Evolutionary conservation across 192 early-diverging fungal genomes (phyloP).

Genomic region (Dispira simplex): DNA sequence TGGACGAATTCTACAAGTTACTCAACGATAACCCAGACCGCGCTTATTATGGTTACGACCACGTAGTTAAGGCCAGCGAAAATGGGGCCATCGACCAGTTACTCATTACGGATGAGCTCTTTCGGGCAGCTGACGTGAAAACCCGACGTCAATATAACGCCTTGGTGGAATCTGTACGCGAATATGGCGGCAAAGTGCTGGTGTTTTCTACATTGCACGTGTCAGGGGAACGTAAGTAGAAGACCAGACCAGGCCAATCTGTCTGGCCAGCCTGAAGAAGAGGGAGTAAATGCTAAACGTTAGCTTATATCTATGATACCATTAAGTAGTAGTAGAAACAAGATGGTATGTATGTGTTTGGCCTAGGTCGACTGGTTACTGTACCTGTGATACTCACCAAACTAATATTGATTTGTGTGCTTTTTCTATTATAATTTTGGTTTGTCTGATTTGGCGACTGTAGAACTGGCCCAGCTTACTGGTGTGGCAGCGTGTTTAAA

Average conservation of each 20-base stretch:
- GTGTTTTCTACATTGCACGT: slow-evolving; percentile 90
- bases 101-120: slow-evolving; percentile 85
- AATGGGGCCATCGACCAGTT: slow-evolving; percentile 75
- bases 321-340: too few relatives aligned
- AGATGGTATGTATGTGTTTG: too few relatives aligned
- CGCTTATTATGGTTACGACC: slow-evolving; percentile 84
- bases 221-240: slow-evolving; percentile 73
- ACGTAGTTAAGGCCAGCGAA: slow-evolving; percentile 74
- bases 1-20: slow-evolving; percentile 83
- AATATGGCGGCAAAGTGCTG: slow-evolving; percentile 56
- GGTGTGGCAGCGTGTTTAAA: slow-evolving; percentile 89
- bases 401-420: too few relatives aligned
- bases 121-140: slow-evolving; percentile 73
- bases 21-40: slow-evolving; percentile 75
- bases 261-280: too few relatives aligned
- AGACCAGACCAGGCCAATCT: too few relatives aligned
- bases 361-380: too few relatives aligned
- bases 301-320: too few relatives aligned
- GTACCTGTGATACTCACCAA: too few relatives aligned
- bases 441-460: too few relatives aligned
- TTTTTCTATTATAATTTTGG: too few relatives aligned
- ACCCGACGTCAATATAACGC: slow-evolving; percentile 74
- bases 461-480: slow-evolving; percentile 78
- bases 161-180: slow-evolving; percentile 70
- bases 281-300: too few relatives aligned